Conservation (phyloP, 129 eudicot genomes). For the Flaveria bidentis region DNA sequence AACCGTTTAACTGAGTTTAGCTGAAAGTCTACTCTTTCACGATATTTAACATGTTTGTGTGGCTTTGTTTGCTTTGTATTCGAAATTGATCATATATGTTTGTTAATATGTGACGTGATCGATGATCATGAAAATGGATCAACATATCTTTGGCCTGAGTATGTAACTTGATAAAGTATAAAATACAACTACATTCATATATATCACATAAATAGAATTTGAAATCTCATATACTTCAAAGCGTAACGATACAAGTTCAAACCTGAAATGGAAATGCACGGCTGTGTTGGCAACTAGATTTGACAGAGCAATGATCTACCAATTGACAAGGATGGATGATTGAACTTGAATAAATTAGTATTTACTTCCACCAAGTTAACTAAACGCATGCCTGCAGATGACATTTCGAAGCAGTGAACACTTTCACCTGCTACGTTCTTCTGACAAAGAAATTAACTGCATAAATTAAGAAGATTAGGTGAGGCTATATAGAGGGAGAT, state of each 20-base stretch:
- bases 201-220: neutral
- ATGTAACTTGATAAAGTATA: neutral
- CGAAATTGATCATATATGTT: neutral
- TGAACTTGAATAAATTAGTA: too few relatives aligned
- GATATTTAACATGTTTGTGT: neutral
- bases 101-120: neutral
- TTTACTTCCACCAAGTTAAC: too few relatives aligned
- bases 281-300: neutral
- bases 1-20: too few relatives aligned
- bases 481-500: neutral
- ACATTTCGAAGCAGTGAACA: neutral
- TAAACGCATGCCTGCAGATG: too few relatives aligned
- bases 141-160: neutral
- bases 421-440: conserved; percentile 31
- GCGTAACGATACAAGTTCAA: neutral
- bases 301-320: neutral
- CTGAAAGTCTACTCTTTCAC: neutral
- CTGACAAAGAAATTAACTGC: conserved; percentile 52
- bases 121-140: neutral
- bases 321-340: neutral
- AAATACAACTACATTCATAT: neutral
- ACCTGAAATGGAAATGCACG: neutral
- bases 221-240: neutral
- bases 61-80: neutral
- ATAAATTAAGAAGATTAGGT: conserved; percentile 8